Conservation (phyloP, 257 asterid genomes). For the Plantago major region DNA sequence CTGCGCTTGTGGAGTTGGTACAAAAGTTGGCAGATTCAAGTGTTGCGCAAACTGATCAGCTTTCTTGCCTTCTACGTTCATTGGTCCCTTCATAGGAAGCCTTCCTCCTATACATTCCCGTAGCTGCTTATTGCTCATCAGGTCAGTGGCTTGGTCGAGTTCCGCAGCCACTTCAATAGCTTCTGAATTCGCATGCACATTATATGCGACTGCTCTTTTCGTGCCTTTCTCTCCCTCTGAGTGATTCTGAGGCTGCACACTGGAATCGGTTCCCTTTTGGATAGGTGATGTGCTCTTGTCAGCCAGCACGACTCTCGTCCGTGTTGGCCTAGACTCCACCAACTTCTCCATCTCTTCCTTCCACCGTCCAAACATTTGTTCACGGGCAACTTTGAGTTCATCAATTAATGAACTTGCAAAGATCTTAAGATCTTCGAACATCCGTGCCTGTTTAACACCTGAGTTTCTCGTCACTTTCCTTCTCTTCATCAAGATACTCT, state of each 20-base stretch:
- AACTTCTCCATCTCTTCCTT: constrained; percentile 33
- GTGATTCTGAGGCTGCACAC: constrained; percentile 13
- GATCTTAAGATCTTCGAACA: constrained; percentile 36
- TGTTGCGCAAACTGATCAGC: constrained; percentile 20
- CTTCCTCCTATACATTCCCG: constrained; percentile 10
- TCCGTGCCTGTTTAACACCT: constrained; percentile 16
- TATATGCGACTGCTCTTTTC: constrained; percentile 6
- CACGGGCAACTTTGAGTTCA: constrained; percentile 43
- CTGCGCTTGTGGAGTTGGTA: constrained; percentile 22
- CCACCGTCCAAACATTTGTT: constrained; percentile 40
- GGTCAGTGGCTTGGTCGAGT: constrained; percentile 1
- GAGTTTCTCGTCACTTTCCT: constrained; percentile 14
- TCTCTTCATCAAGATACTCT: constrained; percentile 6
- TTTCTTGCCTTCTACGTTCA: background rate
- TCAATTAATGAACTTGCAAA: constrained; percentile 37
- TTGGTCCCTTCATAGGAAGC: constrained; percentile 12
- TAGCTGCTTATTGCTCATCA: constrained; percentile 8
- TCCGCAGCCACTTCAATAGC: constrained; percentile 21
- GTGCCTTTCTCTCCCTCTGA: background rate
- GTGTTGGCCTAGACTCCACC: constrained; percentile 11
- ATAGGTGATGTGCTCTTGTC: constrained; percentile 15
- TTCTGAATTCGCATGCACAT: background rate
- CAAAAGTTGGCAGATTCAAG: constrained; percentile 25
- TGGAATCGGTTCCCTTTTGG: constrained; percentile 12
- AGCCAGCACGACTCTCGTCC: constrained; percentile 11